A percentile compares a stretch with the other conserved stretches of the same genome.
phyloP scores from a whole-genome alignment of 495 filamentous ascomycete genomes.

The Cryomyces minteri region DNA sequence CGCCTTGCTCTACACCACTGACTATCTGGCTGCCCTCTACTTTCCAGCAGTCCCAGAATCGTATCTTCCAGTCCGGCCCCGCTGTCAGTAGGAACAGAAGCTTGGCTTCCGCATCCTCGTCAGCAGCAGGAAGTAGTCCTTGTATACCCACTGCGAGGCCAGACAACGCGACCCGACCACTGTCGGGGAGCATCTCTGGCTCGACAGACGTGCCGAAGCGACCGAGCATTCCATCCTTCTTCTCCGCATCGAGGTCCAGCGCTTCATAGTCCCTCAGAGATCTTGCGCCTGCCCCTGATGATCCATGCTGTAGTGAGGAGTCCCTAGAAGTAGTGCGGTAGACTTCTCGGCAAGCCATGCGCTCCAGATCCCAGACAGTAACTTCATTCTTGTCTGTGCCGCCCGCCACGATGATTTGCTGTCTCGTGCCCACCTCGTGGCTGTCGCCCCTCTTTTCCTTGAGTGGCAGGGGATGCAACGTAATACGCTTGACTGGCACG shows the following conservation, averaged over 20 bases:
- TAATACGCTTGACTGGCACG: slow-evolving; percentile 61
- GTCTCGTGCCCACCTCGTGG: slow-evolving; percentile 32
- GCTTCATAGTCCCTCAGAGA: slow-evolving; percentile 51
- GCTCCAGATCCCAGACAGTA: slow-evolving; percentile 91
- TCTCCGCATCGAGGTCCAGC: slow-evolving; percentile 81
- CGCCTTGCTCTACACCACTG: slow-evolving; percentile 57
- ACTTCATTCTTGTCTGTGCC: slow-evolving; percentile 85
- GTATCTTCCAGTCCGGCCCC: slow-evolving; percentile 75
- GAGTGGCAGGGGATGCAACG: slow-evolving; percentile 45
- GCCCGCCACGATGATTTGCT: slow-evolving; percentile 72
- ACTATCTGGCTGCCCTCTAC: slow-evolving; percentile 56
- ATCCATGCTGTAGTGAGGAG: no score
- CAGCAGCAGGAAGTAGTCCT: slow-evolving; percentile 25
- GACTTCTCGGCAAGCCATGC: slow-evolving; percentile 71
- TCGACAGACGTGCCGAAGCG: slow-evolving; percentile 58
- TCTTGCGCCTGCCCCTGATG: slow-evolving; percentile 21
- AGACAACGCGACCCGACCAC: slow-evolving; percentile 30
- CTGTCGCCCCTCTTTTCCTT: slow-evolving; percentile 19
- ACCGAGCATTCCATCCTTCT: slow-evolving; percentile 70
- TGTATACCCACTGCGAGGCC: slow-evolving; percentile 10
- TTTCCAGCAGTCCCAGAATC: slow-evolving; percentile 65
- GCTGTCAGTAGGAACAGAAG: slow-evolving; percentile 65
- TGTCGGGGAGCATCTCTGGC: slow-evolving; percentile 34
- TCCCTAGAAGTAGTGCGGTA: slow-evolving; percentile 35
- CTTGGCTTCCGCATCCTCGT: slow-evolving; percentile 39